Evolutionary conservation across 1,284 basidiomycete species (phyloP).

Genomic region (Microbotryum silenes-acaulis): DNA sequence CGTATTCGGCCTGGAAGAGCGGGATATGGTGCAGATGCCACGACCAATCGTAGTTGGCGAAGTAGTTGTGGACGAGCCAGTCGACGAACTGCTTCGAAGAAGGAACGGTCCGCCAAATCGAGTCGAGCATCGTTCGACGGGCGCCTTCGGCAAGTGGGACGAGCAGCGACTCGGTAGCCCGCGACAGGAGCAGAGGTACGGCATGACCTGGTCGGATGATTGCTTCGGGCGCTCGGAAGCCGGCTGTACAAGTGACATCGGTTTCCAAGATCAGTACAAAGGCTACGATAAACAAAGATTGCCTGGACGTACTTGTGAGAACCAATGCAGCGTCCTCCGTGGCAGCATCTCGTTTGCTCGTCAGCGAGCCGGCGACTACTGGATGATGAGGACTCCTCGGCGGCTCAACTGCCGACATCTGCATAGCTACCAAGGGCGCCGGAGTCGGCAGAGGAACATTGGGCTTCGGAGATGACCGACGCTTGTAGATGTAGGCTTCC

Average conservation of each 20-base stretch:
- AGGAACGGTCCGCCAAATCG: slow-evolving; percentile 15
- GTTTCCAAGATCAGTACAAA: background rate
- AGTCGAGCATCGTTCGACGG: slow-evolving; percentile 15
- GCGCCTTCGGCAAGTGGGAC: slow-evolving; percentile 15
- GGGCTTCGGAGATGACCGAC: background rate
- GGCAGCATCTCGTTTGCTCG: background rate
- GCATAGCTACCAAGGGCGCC: background rate
- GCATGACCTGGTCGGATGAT: background rate
- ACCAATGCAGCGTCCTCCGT: slow-evolving; percentile 28
- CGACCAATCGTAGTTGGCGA: slow-evolving; percentile 15
- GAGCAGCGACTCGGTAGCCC: slow-evolving; percentile 20
- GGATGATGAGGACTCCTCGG: background rate
- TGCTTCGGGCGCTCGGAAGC: background rate
- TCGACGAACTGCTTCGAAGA: slow-evolving; percentile 8
- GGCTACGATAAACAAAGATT: no score
- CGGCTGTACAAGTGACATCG: background rate
- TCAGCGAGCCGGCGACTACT: background rate
- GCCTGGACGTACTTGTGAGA: background rate
- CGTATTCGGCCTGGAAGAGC: slow-evolving; percentile 27
- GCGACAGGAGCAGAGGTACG: slow-evolving; percentile 3
- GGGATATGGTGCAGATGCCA: slow-evolving; percentile 27
- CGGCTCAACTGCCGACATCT: background rate
- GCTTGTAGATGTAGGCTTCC: slow-evolving; percentile 21
- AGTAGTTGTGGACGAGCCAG: slow-evolving; percentile 20
- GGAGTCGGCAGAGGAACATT: background rate